Conservation (phyloP, 106 monocot species). For the Iris macrosiphon region DNA sequence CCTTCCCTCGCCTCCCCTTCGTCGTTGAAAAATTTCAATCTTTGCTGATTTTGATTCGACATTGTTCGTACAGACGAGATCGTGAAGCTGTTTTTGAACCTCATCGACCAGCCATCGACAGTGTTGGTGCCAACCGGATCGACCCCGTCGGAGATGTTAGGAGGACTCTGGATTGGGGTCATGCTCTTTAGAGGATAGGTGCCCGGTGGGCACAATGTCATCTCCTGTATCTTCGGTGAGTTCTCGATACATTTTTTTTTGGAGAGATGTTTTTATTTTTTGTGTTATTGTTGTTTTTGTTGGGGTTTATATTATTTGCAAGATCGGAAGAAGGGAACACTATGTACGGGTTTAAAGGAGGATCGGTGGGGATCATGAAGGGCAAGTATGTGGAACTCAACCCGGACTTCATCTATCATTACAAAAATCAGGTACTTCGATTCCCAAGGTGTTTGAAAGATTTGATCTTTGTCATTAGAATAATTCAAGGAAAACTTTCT, state of each 20-base stretch:
- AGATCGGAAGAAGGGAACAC: slow-evolving; percentile 56
- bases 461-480: too few species aligned
- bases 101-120: slow-evolving; percentile 93
- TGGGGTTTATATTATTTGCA: slow-evolving; percentile 94
- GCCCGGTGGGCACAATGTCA: slow-evolving; percentile 97
- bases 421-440: slow-evolving; percentile 81
- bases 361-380: slow-evolving; percentile 93
- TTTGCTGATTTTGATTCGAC: too few species aligned
- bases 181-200: slow-evolving; percentile 98
- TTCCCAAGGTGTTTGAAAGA: too few species aligned
- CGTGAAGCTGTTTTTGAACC: slow-evolving; percentile 70
- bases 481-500: too few species aligned
- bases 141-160: slow-evolving; percentile 24
- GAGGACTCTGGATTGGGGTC: slow-evolving; percentile 71
- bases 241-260: too few species aligned
- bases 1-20: not conserved
- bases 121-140: slow-evolving; percentile 48
- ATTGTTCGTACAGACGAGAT: slow-evolving; percentile 61
- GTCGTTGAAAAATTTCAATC: too few species aligned
- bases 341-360: slow-evolving; percentile 88
- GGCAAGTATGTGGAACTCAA: slow-evolving; percentile 85
- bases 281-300: too few species aligned
- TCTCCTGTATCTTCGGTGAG: slow-evolving; percentile 88
- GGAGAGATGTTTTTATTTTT: too few species aligned
- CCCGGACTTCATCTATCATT: slow-evolving; percentile 82